Percentiles rank a stretch among this genome's conserved stretches.
phyloP scores from a whole-genome alignment of 192 early-diverging fungal genomes.

The Dissophora globulifera region DNA sequence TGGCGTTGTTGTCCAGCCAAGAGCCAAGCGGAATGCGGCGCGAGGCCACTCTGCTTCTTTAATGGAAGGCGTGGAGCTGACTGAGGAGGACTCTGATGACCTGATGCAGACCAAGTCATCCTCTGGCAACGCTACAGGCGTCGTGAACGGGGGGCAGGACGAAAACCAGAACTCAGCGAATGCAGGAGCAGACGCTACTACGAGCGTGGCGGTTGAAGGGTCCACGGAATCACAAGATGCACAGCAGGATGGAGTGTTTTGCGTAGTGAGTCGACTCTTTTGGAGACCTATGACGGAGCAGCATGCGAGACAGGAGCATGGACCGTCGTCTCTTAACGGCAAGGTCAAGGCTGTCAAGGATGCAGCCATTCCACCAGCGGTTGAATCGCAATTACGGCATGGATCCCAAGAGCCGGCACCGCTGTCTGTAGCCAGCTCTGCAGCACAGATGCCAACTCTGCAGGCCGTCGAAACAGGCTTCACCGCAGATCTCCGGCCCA shows the following conservation, averaged over 20 bases:
- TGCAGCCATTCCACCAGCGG: background rate
- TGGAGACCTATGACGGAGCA: conserved; percentile 40
- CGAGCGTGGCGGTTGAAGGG: no score
- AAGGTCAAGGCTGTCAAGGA: background rate
- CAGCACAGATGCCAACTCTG: no score
- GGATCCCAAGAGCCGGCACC: no score
- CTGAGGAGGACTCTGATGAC: background rate
- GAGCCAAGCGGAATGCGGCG: conserved; percentile 6
- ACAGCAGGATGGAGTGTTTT: conserved; percentile 49
- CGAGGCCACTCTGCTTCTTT: background rate
- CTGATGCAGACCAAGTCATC: background rate
- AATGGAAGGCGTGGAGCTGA: conserved; percentile 35
- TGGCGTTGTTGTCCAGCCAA: conserved; percentile 45
- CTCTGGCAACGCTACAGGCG: background rate
- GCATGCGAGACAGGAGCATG: background rate
- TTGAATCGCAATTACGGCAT: background rate
- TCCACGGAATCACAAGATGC: background rate
- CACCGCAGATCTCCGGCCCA: no score
- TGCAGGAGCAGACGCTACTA: no score
- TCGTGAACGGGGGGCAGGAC: background rate
- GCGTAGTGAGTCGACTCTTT: conserved; percentile 47
- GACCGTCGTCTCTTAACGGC: background rate
- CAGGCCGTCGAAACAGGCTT: no score
- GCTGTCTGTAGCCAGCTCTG: no score
- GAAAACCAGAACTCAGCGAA: background rate